Conservation (phyloP, 768 basidiomycete species). For the Rhizopogon vesiculosus region DNA sequence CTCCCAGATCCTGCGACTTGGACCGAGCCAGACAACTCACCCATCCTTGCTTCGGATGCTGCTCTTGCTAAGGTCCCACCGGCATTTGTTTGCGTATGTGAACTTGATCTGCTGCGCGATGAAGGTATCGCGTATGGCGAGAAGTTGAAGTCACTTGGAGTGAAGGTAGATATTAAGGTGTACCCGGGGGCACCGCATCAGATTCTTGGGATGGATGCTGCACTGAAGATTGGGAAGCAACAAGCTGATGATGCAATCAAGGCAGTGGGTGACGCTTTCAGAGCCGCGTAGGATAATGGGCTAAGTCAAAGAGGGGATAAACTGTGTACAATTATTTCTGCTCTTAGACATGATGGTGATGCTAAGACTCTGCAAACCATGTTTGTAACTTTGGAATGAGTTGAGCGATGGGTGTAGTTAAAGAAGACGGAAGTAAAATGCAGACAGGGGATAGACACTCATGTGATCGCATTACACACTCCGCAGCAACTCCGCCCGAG, state of each 20-base stretch:
- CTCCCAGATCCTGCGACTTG: constrained; percentile 56
- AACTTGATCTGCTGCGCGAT: constrained; percentile 60
- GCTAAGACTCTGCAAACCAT: too few relatives aligned
- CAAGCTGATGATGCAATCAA: constrained; percentile 16
- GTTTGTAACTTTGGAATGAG: too few relatives aligned
- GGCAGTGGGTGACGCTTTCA: constrained; percentile 15
- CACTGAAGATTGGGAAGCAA: constrained; percentile 31
- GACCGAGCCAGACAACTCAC: constrained; percentile 65
- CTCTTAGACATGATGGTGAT: constrained; percentile 22
- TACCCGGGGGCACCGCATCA: constrained; percentile 43
- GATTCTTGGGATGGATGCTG: constrained; percentile 66
- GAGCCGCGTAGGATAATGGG: background rate
- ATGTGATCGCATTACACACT: too few relatives aligned
- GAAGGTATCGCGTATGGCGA: constrained; percentile 64
- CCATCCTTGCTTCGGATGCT: constrained; percentile 58
- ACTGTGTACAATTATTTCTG: constrained; percentile 25
- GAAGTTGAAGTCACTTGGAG: constrained; percentile 49
- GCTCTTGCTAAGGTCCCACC: constrained; percentile 46
- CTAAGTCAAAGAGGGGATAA: background rate
- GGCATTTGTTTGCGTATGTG: constrained; percentile 60
- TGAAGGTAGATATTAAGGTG: constrained; percentile 39
- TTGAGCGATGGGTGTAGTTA: too few relatives aligned
- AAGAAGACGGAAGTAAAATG: too few relatives aligned
- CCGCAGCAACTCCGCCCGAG: too few relatives aligned
- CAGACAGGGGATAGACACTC: too few relatives aligned